phyloP scores from a whole-genome alignment of 441 rosid genomes.

The Adansonia madagascariensis region DNA sequence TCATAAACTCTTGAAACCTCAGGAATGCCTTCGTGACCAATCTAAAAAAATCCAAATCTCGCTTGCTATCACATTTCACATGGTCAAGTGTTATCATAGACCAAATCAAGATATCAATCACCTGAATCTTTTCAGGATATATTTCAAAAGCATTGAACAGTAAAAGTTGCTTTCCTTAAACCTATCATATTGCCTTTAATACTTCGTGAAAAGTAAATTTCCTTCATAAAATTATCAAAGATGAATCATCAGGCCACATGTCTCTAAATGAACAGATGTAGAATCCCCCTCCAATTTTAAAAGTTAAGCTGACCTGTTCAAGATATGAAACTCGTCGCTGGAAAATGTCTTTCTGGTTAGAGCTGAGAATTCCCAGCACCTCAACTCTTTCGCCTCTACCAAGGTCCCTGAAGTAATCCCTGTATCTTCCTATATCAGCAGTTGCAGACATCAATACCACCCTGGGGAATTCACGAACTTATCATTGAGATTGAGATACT shows the following conservation, averaged over 20 bases:
- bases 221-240: neutral
- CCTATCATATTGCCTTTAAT: neutral
- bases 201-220: neutral
- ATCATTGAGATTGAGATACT: neutral
- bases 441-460: conserved; percentile 98
- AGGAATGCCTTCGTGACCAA: neutral
- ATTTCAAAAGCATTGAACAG: neutral
- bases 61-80: neutral
- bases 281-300: neutral
- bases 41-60: conserved; percentile 7
- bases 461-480: conserved; percentile 46
- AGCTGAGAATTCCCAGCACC: conserved; percentile 81
- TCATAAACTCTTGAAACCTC: neutral
- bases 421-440: conserved; percentile 83
- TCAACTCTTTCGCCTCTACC: conserved; percentile 91
- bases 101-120: conserved; percentile 9
- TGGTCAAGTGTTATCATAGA: neutral
- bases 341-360: conserved; percentile 59
- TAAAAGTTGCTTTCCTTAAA: neutral
- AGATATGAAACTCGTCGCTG: conserved; percentile 73
- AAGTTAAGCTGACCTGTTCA: conserved; percentile 65
- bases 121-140: conserved; percentile 8
- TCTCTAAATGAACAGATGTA: neutral
- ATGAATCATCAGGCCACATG: neutral
- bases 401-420: conserved; percentile 84